Conservation (phyloP, 345 rosid species). For the Hypericum androsaemum region DNA sequence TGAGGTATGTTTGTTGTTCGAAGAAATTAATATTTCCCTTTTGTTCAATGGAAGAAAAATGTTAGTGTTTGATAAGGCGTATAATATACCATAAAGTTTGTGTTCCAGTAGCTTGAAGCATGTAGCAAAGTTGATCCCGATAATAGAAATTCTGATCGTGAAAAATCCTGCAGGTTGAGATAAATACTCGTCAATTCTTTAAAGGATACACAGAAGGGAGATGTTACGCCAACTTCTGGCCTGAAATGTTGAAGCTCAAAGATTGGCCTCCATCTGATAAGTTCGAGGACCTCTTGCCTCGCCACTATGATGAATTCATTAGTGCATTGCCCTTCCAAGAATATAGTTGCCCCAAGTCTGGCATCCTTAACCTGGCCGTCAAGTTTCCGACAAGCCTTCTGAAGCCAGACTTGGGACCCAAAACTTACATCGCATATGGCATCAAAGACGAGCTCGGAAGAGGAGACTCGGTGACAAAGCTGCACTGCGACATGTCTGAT, state of each 20-base stretch:
- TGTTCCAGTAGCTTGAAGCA: conserved; percentile 2
- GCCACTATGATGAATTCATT: conserved; percentile 48
- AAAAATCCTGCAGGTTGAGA: conserved; percentile 33
- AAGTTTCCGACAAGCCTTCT: conserved; percentile 31
- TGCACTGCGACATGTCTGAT: conserved; percentile 9
- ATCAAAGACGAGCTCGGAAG: conserved; percentile 38
- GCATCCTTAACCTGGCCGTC: conserved; percentile 41
- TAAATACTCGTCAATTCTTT: conserved; percentile 41
- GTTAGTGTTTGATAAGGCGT: too few species aligned
- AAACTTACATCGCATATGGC: conserved; percentile 53
- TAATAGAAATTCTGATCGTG: neutral
- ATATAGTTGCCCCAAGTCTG: conserved; percentile 42
- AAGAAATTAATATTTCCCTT: neutral
- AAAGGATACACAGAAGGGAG: conserved; percentile 45
- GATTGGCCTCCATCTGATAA: conserved; percentile 55
- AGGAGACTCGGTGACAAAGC: conserved; percentile 52
- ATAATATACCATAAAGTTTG: too few species aligned
- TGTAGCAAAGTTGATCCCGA: neutral
- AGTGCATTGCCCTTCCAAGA: conserved; percentile 40
- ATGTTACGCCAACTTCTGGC: conserved; percentile 35
- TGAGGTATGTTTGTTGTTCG: conserved; percentile 27
- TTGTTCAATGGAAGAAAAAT: too few species aligned
- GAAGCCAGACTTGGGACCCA: conserved; percentile 64
- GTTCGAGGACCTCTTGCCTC: conserved; percentile 46
- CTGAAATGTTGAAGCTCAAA: conserved; percentile 45